These are phyloP conservation scores for Lactarius trivialis DNA, from an alignment of 768 basidiomycete species.

Conservation along the genomic window DNA sequence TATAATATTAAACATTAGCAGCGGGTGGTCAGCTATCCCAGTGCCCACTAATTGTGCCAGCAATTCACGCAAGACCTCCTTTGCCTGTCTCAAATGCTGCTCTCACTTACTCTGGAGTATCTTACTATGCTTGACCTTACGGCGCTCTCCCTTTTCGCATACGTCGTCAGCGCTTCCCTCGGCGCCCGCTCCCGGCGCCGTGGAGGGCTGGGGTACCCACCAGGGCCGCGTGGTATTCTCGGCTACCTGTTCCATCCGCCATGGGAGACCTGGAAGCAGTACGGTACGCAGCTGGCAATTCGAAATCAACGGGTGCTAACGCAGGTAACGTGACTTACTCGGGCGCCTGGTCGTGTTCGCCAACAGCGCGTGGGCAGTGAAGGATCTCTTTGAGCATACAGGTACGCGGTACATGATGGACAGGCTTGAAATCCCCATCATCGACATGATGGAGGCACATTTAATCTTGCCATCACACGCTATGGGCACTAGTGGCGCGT, in stretches of 20 bases:
- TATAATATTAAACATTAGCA: no score
- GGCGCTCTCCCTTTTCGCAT: not conserved
- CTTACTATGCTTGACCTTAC: not conserved
- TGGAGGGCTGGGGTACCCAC: not conserved
- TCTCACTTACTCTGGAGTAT: not conserved
- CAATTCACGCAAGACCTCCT: no score
- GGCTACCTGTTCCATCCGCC: no score
- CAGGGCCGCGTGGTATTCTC: no score
- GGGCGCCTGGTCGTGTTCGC: no score
- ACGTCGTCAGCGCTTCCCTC: not conserved
- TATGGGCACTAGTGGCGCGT: slow-evolving; percentile 8
- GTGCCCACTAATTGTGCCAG: not conserved
- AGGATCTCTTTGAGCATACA: slow-evolving; percentile 8
- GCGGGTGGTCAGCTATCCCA: no score
- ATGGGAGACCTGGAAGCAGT: no score
- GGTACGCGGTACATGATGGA: slow-evolving; percentile 6
- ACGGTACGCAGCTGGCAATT: no score
- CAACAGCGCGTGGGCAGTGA: slow-evolving; percentile 1
- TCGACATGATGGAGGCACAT: slow-evolving; percentile 9
- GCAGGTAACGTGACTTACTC: no score
- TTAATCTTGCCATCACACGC: slow-evolving; percentile 11
- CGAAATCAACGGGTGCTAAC: no score
- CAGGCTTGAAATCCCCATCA: slow-evolving; percentile 1
- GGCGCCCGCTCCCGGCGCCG: not conserved
- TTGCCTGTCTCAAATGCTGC: not conserved